Evolutionary conservation across 345 rosid species (phyloP).

Genomic region (Moringa oleifera): DNA sequence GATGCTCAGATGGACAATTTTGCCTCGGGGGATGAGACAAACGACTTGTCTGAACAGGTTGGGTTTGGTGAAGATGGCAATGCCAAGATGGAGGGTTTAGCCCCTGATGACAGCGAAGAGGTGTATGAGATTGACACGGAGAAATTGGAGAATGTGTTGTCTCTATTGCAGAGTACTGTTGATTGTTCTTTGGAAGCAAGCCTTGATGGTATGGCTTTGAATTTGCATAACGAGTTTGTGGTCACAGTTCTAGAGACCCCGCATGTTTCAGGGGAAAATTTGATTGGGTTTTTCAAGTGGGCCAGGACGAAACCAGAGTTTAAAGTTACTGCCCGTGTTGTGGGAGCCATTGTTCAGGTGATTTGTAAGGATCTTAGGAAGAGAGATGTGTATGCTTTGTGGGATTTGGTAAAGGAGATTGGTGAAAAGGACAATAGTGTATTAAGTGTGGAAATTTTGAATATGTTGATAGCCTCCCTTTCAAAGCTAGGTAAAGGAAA

Average conservation of each 20-base stretch:
- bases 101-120: conserved; percentile 3
- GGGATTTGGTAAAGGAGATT: conserved; percentile 70
- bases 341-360: conserved; percentile 44
- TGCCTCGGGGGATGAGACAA: neutral
- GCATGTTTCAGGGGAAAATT: conserved; percentile 41
- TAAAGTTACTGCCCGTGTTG: conserved; percentile 25
- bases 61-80: conserved; percentile 19
- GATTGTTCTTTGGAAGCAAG: conserved; percentile 55
- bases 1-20: neutral
- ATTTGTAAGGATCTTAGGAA: conserved; percentile 36
- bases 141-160: conserved; percentile 50
- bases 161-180: conserved; percentile 54
- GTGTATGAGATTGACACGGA: conserved; percentile 41
- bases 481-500: conserved; percentile 64
- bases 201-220: conserved; percentile 38
- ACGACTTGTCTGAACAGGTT: neutral
- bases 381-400: conserved; percentile 48
- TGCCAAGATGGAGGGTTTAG: conserved; percentile 10
- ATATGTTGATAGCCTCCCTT: conserved; percentile 57
- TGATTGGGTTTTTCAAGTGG: conserved; percentile 65
- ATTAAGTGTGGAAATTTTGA: conserved; percentile 46
- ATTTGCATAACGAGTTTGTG: conserved; percentile 44
- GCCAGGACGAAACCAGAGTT: conserved; percentile 30
- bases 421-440: conserved; percentile 30
- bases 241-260: conserved; percentile 52